A percentile compares a stretch with the other conserved stretches of the same genome.
Evolutionary conservation across 805 yeast species (phyloP).

Genomic region (Candida pini): DNA sequence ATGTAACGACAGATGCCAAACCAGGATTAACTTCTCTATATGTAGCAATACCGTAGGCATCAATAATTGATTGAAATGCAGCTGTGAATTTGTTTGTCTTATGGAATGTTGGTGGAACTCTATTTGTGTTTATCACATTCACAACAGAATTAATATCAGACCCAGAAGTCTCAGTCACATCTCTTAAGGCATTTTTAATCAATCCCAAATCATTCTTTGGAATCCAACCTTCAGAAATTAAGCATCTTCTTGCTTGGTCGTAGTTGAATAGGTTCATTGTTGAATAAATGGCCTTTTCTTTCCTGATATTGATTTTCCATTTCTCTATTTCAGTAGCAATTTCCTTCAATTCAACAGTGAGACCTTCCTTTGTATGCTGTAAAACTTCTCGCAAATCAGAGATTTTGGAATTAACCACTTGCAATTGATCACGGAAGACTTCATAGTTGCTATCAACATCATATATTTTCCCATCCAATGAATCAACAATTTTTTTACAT

Average conservation of each 20-base stretch:
- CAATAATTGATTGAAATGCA: conserved; percentile 66
- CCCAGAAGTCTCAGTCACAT: conserved; percentile 47
- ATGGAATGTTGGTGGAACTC: conserved; percentile 69
- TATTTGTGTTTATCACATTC: conserved; percentile 60
- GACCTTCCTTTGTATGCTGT: conserved; percentile 59
- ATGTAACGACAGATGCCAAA: conserved; percentile 65
- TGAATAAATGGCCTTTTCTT: conserved; percentile 80
- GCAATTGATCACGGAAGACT: conserved; percentile 40
- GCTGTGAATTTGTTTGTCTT: conserved; percentile 62
- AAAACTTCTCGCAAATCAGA: conserved; percentile 46
- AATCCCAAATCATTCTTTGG: conserved; percentile 69
- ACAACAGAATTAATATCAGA: conserved; percentile 43
- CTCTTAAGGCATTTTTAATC: conserved; percentile 64
- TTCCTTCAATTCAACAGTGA: conserved; percentile 71
- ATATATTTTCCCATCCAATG: conserved; percentile 77
- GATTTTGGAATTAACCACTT: conserved; percentile 40
- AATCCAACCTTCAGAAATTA: conserved; percentile 96
- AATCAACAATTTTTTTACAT: conserved; percentile 76
- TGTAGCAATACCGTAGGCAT: conserved; percentile 74
- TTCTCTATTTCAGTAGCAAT: conserved; percentile 67
- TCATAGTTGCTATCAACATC: conserved; percentile 43
- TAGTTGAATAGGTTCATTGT: conserved; percentile 75
- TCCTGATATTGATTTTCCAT: conserved; percentile 65
- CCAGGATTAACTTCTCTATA: conserved; percentile 75
- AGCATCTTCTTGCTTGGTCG: conserved; percentile 76